Conservation (phyloP, 257 asterid genomes). For the Perilla frutescens region DNA sequence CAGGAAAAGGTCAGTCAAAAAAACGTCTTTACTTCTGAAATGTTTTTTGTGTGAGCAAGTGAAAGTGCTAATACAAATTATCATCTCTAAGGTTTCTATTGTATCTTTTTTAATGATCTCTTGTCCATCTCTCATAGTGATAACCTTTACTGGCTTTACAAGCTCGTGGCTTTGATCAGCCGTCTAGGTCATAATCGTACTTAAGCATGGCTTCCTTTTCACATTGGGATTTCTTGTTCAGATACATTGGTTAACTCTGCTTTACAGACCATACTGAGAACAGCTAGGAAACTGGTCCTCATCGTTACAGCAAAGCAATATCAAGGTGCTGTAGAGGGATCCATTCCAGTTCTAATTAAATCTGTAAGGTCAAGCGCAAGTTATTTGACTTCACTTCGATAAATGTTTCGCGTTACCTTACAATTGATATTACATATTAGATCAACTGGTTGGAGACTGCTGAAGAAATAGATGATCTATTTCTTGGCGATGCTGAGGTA, state of each 20-base stretch:
- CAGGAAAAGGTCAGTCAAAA: conserved; percentile 66
- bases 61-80: not conserved
- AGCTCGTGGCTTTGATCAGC: conserved; percentile 24
- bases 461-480: conserved; percentile 81
- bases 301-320: conserved; percentile 56
- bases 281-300: conserved; percentile 65
- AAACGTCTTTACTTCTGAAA: conserved; percentile 16
- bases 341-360: conserved; percentile 68
- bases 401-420: conserved; percentile 15
- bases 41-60: not conserved
- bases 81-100: not conserved
- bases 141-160: conserved; percentile 1
- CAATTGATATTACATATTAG: conserved; percentile 40
- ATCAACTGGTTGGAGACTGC: conserved; percentile 79
- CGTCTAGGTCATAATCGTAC: conserved; percentile 15
- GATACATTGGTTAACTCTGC: conserved; percentile 56
- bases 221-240: conserved; percentile 48
- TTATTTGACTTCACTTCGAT: conserved; percentile 16
- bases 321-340: conserved; percentile 61
- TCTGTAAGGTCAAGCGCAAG: conserved; percentile 57
- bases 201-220: conserved; percentile 38
- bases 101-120: conserved; percentile 3
- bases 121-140: conserved; percentile 2
- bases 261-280: conserved; percentile 68
- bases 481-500: conserved; percentile 92